Evolutionary conservation across 495 filamentous ascomycete genomes (phyloP).

Genomic region (Lasiosphaeriaceae sp.): DNA sequence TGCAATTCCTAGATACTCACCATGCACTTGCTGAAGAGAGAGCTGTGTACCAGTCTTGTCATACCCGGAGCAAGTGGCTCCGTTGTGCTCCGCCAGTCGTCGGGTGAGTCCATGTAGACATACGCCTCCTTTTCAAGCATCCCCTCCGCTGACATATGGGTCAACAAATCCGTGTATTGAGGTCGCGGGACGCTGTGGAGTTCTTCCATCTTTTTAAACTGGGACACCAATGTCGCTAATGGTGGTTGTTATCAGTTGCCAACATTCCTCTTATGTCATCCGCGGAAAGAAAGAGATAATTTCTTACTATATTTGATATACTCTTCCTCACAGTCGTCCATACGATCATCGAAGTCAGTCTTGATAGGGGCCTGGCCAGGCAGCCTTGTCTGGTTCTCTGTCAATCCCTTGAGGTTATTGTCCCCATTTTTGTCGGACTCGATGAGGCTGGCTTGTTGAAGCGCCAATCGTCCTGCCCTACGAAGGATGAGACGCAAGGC

Average conservation of each 20-base stretch:
- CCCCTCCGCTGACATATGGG: neutral
- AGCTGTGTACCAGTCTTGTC: neutral
- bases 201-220: neutral
- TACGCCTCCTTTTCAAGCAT: slow-evolving; percentile 1
- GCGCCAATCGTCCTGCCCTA: neutral
- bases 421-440: neutral
- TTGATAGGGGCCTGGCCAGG: neutral
- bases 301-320: neutral
- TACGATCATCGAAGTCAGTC: neutral
- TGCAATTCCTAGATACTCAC: neutral
- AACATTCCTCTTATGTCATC: neutral
- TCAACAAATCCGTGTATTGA: neutral
- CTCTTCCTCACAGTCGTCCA: neutral
- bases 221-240: neutral
- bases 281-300: neutral
- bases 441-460: neutral
- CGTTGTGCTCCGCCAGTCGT: neutral
- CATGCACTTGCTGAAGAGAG: neutral
- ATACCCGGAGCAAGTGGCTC: neutral
- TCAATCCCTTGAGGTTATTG: neutral
- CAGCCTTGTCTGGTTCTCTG: neutral
- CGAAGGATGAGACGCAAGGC: neutral
- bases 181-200: neutral
- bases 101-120: neutral
- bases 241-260: neutral